Base-by-base conservation (phyloP, 768 basidiomycete genomes). In the Hericium coralloides region DNA sequence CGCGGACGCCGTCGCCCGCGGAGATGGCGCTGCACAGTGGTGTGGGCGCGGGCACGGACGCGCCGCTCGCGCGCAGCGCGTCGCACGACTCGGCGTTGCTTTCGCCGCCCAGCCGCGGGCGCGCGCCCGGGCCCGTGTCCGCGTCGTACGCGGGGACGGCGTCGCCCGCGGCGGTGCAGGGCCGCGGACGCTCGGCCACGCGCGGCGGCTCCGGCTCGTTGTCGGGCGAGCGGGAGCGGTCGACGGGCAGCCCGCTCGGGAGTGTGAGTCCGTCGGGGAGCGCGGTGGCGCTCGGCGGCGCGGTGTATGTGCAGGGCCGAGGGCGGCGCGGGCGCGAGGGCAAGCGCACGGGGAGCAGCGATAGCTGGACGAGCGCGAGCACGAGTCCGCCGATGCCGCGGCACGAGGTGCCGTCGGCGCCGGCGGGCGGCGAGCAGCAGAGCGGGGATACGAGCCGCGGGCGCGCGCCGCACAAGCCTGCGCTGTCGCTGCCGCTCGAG, bases 131-230 rank as follows among this genome's bases (percentile, higher is more conserved):
- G 39, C 39, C 39, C 2, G 15, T 18, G 43, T 20, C n/a, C 43
- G 43, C 12, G n/a, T 45, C 43, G 43, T 20, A 45, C 14, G 71
- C 51, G 75, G 81, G 18, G 77, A 82, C 26, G 5, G 26, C 26
- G 1, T 31, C 4, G 2, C 26, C 26, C 2, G 26, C 26, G 2
- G 26, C 26, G 2, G 26, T 31, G 26, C 26, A 31, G 25, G 70
- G 76, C 47, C 80, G 79, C 52, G 82, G 82, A 38, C 67, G 67
- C 25, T 76, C 76, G 20, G 69, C 69, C 36, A 74, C 72, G 43
- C 69, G 67, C 49, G 67, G 68, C 41, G 75, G 76, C 52, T 58
- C 65, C 12, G 62, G 70, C 56, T 72, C 71, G 41, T 31, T 31
- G 1, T 31, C 26, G 26, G 8, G 26, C 26, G 26, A 31, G 26